phyloP scores from a whole-genome alignment of 2,329 filamentous ascomycete genomes.

The Aureobasidium subglaciale region DNA sequence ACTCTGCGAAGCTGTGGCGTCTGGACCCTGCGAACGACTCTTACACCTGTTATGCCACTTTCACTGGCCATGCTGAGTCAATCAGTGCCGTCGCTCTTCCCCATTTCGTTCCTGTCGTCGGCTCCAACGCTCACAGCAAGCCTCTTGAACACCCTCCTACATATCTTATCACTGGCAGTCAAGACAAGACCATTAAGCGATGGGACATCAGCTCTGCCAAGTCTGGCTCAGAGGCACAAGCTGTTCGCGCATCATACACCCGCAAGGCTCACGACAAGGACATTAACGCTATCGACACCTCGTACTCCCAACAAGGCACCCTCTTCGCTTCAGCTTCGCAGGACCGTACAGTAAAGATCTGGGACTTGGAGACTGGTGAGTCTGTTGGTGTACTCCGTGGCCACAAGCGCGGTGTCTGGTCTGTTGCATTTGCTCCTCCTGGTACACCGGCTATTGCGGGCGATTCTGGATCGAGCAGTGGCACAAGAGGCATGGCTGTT shows the following conservation, averaged over 20 bases:
- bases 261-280: conserved; percentile 97
- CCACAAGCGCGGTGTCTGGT: conserved; percentile 93
- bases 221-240: conserved; percentile 38
- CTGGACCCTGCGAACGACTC: conserved; percentile 69
- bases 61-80: conserved; percentile 90
- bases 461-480: conserved; percentile 54
- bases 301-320: conserved; percentile 56
- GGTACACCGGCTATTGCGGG: conserved; percentile 67
- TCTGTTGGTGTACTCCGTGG: conserved; percentile 85
- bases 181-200: conserved; percentile 90
- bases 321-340: conserved; percentile 94
- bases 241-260: conserved; percentile 67
- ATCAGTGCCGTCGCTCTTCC: conserved; percentile 83
- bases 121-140: conserved; percentile 62
- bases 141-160: conserved; percentile 73
- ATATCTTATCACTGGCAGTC: conserved; percentile 85
- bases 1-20: conserved; percentile 84
- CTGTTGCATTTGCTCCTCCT: conserved; percentile 79
- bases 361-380: conserved; percentile 83
- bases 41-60: conserved; percentile 71
- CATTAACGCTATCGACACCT: conserved; percentile 85
- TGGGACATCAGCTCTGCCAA: conserved; percentile 66
- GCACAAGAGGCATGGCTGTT: conserved; percentile 70
- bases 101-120: conserved; percentile 57
- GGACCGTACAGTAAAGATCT: conserved; percentile 95